These are phyloP conservation scores for Bryoglossum gracile DNA, from an alignment of 495 filamentous ascomycete genomes.

Conservation along the genomic window DNA sequence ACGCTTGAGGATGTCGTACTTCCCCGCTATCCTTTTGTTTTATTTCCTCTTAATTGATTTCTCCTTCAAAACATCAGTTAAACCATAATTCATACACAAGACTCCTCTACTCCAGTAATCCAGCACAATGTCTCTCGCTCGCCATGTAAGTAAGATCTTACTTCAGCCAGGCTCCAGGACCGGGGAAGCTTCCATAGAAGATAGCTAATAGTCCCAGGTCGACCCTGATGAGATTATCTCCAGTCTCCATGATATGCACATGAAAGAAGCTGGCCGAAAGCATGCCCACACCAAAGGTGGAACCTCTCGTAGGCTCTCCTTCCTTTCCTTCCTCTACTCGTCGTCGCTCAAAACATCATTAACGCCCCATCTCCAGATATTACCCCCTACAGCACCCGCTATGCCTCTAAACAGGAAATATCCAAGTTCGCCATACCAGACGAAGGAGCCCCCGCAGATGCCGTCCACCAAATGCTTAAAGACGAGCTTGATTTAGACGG, in stretches of 20 bases:
- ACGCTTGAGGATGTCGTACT: too few species aligned
- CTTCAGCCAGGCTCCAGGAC: background rate
- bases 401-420: constrained; percentile 53
- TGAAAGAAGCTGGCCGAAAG: constrained; percentile 33
- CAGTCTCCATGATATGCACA: constrained; percentile 39
- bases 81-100: too few species aligned
- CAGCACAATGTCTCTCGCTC: constrained; percentile 33
- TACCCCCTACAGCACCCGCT: constrained; percentile 57
- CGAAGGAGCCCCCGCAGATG: constrained; percentile 54
- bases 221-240: constrained; percentile 56
- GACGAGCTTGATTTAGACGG: constrained; percentile 72
- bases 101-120: too few species aligned
- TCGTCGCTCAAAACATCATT: too few species aligned
- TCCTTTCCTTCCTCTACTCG: too few species aligned
- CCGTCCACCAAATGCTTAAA: constrained; percentile 60
- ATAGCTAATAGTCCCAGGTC: constrained; percentile 36
- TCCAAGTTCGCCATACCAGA: constrained; percentile 60
- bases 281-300: constrained; percentile 35
- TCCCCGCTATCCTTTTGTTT: too few species aligned
- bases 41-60: too few species aligned
- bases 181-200: too few species aligned
- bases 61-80: too few species aligned
- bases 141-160: constrained; percentile 28
- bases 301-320: too few species aligned
- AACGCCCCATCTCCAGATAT: too few species aligned